Conservation (phyloP, 164 flowering plant species). For the Houttuynia cordata region DNA sequence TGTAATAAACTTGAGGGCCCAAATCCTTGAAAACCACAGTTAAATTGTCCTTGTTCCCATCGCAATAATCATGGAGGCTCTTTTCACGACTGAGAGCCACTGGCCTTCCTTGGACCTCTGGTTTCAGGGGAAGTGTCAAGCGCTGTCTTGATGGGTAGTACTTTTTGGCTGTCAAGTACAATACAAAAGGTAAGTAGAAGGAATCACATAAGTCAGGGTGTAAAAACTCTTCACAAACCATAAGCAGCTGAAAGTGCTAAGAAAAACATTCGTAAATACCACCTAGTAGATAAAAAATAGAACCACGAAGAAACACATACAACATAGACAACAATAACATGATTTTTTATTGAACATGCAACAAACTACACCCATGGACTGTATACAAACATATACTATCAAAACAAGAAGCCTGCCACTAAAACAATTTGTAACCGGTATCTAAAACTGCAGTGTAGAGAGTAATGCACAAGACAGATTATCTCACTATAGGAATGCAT, state of each 20-base stretch:
- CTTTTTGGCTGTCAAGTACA: slow-evolving; percentile 51
- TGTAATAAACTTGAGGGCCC: slow-evolving; percentile 81
- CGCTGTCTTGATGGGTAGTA: slow-evolving; percentile 89
- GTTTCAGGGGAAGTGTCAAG: slow-evolving; percentile 63
- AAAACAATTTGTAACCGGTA: neutral
- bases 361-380: neutral
- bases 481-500: too few relatives aligned
- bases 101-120: slow-evolving; percentile 71
- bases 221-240: neutral
- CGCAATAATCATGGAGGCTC: slow-evolving; percentile 50
- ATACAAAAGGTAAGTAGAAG: slow-evolving; percentile 8
- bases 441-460: too few relatives aligned
- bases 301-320: too few relatives aligned
- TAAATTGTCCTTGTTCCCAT: slow-evolving; percentile 34
- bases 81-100: slow-evolving; percentile 56
- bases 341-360: neutral
- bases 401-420: neutral
- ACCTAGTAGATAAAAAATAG: too few relatives aligned
- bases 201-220: neutral
- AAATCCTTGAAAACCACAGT: slow-evolving; percentile 90
- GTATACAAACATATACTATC: neutral
- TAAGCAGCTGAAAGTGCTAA: too few relatives aligned
- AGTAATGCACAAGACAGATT: too few relatives aligned
- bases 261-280: too few relatives aligned
- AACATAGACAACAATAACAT: too few relatives aligned